A percentile compares a stretch with the other conserved stretches of the same genome.
These are phyloP conservation scores for Fabrea salina DNA, from an alignment of 169 alveolate species.

Conservation along the genomic window DNA sequence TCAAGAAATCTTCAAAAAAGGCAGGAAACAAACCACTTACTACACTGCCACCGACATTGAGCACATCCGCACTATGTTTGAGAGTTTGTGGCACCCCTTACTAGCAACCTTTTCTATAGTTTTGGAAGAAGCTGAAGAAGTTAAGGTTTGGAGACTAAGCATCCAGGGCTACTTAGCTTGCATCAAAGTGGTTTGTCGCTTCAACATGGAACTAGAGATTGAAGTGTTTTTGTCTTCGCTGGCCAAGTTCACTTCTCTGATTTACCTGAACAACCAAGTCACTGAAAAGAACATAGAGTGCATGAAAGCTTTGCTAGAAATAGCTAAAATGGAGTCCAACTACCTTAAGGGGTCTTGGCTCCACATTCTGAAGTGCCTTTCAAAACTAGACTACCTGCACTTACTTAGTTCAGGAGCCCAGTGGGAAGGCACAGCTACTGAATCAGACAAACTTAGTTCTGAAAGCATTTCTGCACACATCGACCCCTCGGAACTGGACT, in stretches of 20 bases:
- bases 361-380: conserved; percentile 58
- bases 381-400: conserved; percentile 67
- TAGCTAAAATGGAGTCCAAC: conserved; percentile 77
- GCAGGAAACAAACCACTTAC: conserved; percentile 38
- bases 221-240: conserved; percentile 82
- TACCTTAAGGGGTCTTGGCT: conserved; percentile 71
- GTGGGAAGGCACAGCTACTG: conserved; percentile 19
- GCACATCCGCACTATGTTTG: conserved; percentile 72
- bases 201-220: conserved; percentile 74
- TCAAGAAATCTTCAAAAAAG: conserved; percentile 51
- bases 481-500: conserved; percentile 61
- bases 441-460: conserved; percentile 35
- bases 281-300: conserved; percentile 82
- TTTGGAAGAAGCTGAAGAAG: conserved; percentile 71
- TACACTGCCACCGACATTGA: conserved; percentile 48
- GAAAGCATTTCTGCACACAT: conserved; percentile 54
- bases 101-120: conserved; percentile 77
- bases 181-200: conserved; percentile 72
- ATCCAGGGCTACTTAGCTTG: conserved; percentile 67
- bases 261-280: conserved; percentile 53
- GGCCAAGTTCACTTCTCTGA: conserved; percentile 75
- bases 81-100: conserved; percentile 83
- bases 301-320: conserved; percentile 71
- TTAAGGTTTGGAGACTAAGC: conserved; percentile 47
- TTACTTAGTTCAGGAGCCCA: conserved; percentile 56